Evolutionary conservation across 495 filamentous ascomycete species (phyloP).

Genomic region (Podospora appendiculata): DNA sequence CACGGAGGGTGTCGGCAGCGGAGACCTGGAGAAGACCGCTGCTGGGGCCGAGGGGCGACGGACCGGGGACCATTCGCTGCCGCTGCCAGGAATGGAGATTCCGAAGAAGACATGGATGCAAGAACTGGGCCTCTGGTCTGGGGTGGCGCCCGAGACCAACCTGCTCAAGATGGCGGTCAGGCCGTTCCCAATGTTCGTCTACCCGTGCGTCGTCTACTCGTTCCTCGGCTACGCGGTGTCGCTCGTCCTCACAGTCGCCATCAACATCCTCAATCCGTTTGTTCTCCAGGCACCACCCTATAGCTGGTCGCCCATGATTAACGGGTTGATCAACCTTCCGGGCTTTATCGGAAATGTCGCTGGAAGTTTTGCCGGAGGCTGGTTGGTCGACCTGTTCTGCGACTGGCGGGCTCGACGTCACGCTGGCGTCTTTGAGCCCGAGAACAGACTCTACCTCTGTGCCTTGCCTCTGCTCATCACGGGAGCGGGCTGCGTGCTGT

Average conservation of each 20-base stretch:
- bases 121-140: slow-evolving; percentile 23
- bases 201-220: slow-evolving; percentile 34
- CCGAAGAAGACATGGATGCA: slow-evolving; percentile 19
- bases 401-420: slow-evolving; percentile 40
- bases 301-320: slow-evolving; percentile 46
- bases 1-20: background rate
- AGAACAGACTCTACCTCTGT: slow-evolving; percentile 44
- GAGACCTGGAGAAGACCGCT: background rate
- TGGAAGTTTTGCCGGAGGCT: slow-evolving; percentile 33
- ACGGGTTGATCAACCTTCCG: slow-evolving; percentile 48
- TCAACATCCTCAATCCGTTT: slow-evolving; percentile 58
- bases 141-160: slow-evolving; percentile 13
- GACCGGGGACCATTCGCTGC: background rate
- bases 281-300: slow-evolving; percentile 59
- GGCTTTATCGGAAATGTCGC: slow-evolving; percentile 39
- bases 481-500: slow-evolving; percentile 28
- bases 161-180: slow-evolving; percentile 23
- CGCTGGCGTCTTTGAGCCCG: slow-evolving; percentile 45
- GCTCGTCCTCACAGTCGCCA: slow-evolving; percentile 50
- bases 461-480: slow-evolving; percentile 31
- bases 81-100: background rate
- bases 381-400: slow-evolving; percentile 38
- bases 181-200: slow-evolving; percentile 32
- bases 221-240: slow-evolving; percentile 35
- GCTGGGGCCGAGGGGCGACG: background rate